Conservation (phyloP, 1,284 basidiomycete genomes). For the Tremellales sp. region DNA sequence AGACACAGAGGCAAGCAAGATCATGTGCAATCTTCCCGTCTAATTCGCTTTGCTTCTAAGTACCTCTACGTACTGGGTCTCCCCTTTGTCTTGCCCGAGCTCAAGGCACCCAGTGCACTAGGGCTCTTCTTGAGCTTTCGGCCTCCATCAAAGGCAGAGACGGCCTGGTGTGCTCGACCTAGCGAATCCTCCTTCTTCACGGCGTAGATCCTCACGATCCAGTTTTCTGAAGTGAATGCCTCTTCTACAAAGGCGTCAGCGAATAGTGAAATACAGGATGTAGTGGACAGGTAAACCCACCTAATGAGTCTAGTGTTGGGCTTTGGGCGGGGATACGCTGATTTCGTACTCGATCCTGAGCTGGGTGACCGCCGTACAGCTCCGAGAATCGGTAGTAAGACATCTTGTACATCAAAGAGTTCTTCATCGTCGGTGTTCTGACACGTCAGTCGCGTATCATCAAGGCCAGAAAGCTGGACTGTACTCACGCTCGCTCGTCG, state of each 20-base stretch:
- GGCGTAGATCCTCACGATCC: constrained; percentile 95
- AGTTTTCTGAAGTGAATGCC: constrained; percentile 95
- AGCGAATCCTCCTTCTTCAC: constrained; percentile 93
- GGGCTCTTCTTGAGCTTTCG: constrained; percentile 68
- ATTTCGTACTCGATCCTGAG: constrained; percentile 75
- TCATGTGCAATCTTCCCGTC: too few species aligned
- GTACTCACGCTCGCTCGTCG: constrained; percentile 68
- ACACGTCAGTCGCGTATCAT: constrained; percentile 1
- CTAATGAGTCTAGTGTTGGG: constrained; percentile 81
- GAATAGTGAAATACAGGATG: constrained; percentile 5
- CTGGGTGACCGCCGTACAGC: constrained; percentile 71
- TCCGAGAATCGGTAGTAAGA: constrained; percentile 88
- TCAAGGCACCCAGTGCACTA: neutral
- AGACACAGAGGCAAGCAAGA: too few species aligned
- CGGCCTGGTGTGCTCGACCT: constrained; percentile 79
- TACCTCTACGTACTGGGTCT: constrained; percentile 23
- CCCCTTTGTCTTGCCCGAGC: constrained; percentile 12
- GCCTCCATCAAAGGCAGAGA: constrained; percentile 77
- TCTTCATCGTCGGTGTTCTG: constrained; percentile 77
- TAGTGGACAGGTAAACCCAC: constrained; percentile 49
- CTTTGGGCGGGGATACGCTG: constrained; percentile 71
- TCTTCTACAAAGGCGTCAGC: constrained; percentile 59
- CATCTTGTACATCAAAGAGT: constrained; percentile 98
- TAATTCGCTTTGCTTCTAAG: too few species aligned
- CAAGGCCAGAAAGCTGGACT: neutral